Base-by-base conservation (phyloP, 345 rosid species). In the Eucalyptus pauciflora region DNA sequence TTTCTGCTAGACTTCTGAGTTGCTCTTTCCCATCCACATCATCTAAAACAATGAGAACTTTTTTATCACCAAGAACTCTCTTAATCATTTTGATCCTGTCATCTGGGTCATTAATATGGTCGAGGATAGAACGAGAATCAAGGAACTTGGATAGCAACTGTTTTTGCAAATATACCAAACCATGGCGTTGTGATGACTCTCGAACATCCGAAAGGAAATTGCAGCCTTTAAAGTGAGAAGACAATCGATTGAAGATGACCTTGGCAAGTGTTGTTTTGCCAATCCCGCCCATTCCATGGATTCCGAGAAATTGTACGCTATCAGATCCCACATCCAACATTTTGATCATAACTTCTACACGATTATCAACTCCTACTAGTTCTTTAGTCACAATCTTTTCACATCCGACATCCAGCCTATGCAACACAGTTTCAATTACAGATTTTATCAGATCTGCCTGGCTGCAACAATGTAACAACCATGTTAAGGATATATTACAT, bases 61-160 rank as follows among this genome's bases (percentile, higher is more conserved):
- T 64, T 64, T 0, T 64, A 14, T 2, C 0, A 1, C 3, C 0
- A 64, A 64, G 5, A 0, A n/a, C 10, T 64, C 76, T 64, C 37
- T 64, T 7, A 14, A 64, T 64, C 76, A 2, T 14, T 3, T 64
- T 7, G 10, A 7, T n/a, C 76, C 76, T 37, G 0, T n/a, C 37
- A 2, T 64, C 5, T 1, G 1, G 0, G 3, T 7, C 3, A 1
- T n/a, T 0, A n/a, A 64, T 64, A 0, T 7, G 3, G 18, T 64
- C 3, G 1, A n/a, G 17, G 7, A 0, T 7, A 7, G 0, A 2
- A 13, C 1, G 0, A 3, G 18, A 0, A 14, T 2, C 2, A 13
- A 7, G 1, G 4, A 64, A n/a, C 20, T n/a, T 14, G 37, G 76
- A 64, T 14, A 64, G 3, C 20, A 64, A n/a, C 2, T 2, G 0